These are phyloP conservation scores for Zopfochytrium polystomum DNA, from an alignment of 371 early-diverging fungal species.

Conservation along the genomic window DNA sequence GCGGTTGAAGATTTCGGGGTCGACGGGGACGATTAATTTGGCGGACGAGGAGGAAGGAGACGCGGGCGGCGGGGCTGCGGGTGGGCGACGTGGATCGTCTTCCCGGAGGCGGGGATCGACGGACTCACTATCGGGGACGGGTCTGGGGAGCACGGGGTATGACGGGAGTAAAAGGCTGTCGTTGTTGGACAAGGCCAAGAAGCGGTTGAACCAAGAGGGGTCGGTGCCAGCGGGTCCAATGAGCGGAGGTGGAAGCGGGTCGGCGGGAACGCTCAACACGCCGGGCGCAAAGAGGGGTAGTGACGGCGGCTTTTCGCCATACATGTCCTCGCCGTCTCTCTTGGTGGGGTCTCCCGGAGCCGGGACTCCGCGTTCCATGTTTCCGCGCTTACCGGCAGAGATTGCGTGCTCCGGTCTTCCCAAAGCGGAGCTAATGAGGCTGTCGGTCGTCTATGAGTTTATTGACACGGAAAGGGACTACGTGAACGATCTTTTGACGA, in stretches of 20 bases:
- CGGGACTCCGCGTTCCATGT: constrained; percentile 29
- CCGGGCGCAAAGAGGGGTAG: neutral
- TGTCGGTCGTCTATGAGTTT: constrained; percentile 52
- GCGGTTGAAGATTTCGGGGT: too few species aligned
- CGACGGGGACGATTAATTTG: too few species aligned
- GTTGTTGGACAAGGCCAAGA: neutral
- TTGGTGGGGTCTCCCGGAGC: constrained; percentile 3
- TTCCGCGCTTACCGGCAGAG: constrained; percentile 45
- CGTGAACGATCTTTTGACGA: constrained; percentile 43
- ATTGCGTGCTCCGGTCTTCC: constrained; percentile 37
- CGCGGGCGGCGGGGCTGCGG: too few species aligned
- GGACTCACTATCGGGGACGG: too few species aligned
- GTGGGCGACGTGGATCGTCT: too few species aligned
- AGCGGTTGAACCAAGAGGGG: neutral
- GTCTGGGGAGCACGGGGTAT: too few species aligned
- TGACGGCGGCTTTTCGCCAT: neutral
- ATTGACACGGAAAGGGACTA: constrained; percentile 56
- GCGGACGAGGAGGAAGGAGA: too few species aligned
- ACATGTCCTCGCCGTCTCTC: constrained; percentile 6
- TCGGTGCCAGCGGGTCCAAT: neutral
- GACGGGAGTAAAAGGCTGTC: too few species aligned
- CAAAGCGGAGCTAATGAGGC: constrained; percentile 51
- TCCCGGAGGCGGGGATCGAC: too few species aligned
- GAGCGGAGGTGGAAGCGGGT: too few species aligned
- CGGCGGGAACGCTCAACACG: neutral